Percentiles rank a stretch among this genome's conserved stretches.
Evolutionary conservation across 257 asterid species (phyloP).

Genomic region (Eustoma russellianum): DNA sequence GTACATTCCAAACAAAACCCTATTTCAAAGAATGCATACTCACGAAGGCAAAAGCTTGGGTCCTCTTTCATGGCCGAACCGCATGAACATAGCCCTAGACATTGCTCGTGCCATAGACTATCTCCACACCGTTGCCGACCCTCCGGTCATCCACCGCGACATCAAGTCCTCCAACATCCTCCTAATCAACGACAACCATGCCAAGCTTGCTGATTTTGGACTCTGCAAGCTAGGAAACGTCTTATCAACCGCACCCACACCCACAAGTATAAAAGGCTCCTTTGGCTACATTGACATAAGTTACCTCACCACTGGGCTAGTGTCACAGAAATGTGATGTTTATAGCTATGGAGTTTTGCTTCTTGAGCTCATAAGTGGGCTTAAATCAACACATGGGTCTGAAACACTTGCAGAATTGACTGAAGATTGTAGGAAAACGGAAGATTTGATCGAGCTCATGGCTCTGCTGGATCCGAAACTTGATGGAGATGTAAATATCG

Average conservation of each 20-base stretch:
- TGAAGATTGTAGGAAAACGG: conserved; percentile 38
- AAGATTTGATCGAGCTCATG: conserved; percentile 23
- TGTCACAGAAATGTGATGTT: conserved; percentile 63
- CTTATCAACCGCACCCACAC: conserved; percentile 36
- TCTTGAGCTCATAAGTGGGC: conserved; percentile 65
- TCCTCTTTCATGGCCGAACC: conserved; percentile 45
- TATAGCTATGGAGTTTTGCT: conserved; percentile 65
- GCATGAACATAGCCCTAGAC: conserved; percentile 57
- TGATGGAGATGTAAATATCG: conserved; percentile 22
- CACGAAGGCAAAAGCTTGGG: conserved; percentile 40
- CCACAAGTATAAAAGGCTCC: conserved; percentile 54
- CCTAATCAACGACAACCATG: conserved; percentile 41
- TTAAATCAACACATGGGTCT: conserved; percentile 60
- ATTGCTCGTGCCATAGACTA: conserved; percentile 71
- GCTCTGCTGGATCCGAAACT: conserved; percentile 56
- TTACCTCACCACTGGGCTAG: conserved; percentile 54
- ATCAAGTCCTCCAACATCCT: conserved; percentile 63
- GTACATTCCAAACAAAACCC: conserved; percentile 68
- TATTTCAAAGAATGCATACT: conserved; percentile 69
- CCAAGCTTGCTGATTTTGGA: conserved; percentile 72
- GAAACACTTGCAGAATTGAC: conserved; percentile 67
- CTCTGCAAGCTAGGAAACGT: conserved; percentile 66
- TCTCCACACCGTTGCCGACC: conserved; percentile 67
- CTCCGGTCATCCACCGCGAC: conserved; percentile 67
- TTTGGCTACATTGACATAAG: conserved; percentile 59